Base-by-base conservation (phyloP, 371 early-diverging fungal species). In the Catenaria anguillulae region DNA sequence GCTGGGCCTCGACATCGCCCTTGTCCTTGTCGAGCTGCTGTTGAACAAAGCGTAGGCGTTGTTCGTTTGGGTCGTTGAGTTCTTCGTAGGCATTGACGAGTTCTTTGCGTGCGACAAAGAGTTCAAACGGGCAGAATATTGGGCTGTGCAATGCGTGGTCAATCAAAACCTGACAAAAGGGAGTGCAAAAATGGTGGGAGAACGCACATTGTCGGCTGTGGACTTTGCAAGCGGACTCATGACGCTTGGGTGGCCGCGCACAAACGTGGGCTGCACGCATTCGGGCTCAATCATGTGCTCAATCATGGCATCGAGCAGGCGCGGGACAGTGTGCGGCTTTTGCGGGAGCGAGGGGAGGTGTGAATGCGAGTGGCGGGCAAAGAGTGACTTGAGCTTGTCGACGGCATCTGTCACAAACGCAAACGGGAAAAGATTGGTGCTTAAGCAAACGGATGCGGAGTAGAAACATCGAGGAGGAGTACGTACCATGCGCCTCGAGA, bases 41-140 rank as follows among this genome's bases (percentile, higher is more conserved):
- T 58, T 76, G 66, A 48, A 67, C 70, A 67, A 98, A 98, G 45
- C 95, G 76, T 26, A 68, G 78, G 24, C 93, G 83, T 70, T 99
- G 99, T 63, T 96, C 96, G 60, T 84, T 71, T 1, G 99, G 99
- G 71, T 99, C 95, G 68, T 99, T 99, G 72, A 99, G 79, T 75
- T 99, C 99, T 65, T 98, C 97, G 75, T 99, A 99, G 0, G 98
- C 97, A 71, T 99, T 99, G 62, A 92, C 90, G 40, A 96, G 72
- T 70, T 99, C 99, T 62, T 88, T 89, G n/a, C 84, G 79, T 2
- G 78, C 86, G 23, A 96, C 82, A 74, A 96, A 96, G 40, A 97
- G 75, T 73, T 99, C 98, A 70, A 98, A 95, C 36, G 79, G 34
- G 85, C 91, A 31, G 85, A 0, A 81, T 70, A 12, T 6, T 2